Evolutionary conservation across 768 basidiomycete genomes (phyloP).

Genomic region (Leccinum variicolor): DNA sequence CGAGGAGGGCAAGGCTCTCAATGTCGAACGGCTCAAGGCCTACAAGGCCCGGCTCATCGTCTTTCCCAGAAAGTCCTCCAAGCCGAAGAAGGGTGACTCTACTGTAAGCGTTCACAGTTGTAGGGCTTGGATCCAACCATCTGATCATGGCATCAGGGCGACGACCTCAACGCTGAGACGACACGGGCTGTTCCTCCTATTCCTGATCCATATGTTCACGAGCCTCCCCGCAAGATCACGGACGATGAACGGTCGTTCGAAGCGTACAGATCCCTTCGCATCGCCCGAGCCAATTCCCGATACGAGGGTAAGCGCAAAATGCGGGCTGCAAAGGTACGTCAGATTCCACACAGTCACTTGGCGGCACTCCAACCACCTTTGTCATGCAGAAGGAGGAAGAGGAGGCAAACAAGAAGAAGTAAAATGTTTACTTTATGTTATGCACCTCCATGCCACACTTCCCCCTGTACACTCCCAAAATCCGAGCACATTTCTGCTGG

Average conservation of each 20-base stretch:
- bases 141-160: constrained; percentile 49
- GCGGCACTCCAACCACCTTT: constrained; percentile 15
- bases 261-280: constrained; percentile 87
- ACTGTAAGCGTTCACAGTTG: constrained; percentile 50
- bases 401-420: constrained; percentile 91
- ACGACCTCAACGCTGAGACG: constrained; percentile 75
- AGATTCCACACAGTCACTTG: neutral
- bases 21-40: constrained; percentile 89
- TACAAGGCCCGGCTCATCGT: constrained; percentile 93
- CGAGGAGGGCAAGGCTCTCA: constrained; percentile 94
- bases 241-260: constrained; percentile 84
- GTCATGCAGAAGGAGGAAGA: constrained; percentile 76
- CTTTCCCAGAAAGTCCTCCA: constrained; percentile 94
- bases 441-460: constrained; percentile 24
- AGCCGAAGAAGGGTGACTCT: constrained; percentile 95
- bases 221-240: constrained; percentile 92
- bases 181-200: constrained; percentile 68
- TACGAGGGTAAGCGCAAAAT: constrained; percentile 87
- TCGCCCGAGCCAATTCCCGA: constrained; percentile 75
- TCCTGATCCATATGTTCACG: constrained; percentile 62
- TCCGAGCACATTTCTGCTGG: constrained; percentile 20
- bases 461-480: constrained; percentile 37
- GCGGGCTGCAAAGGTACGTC: constrained; percentile 77
- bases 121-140: neutral
- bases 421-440: constrained; percentile 30